Evolutionary conservation across 306 rosid species (phyloP), one percentile per base, ranked within the genome.

Genomic region (Cucumis cinereus): DNA sequence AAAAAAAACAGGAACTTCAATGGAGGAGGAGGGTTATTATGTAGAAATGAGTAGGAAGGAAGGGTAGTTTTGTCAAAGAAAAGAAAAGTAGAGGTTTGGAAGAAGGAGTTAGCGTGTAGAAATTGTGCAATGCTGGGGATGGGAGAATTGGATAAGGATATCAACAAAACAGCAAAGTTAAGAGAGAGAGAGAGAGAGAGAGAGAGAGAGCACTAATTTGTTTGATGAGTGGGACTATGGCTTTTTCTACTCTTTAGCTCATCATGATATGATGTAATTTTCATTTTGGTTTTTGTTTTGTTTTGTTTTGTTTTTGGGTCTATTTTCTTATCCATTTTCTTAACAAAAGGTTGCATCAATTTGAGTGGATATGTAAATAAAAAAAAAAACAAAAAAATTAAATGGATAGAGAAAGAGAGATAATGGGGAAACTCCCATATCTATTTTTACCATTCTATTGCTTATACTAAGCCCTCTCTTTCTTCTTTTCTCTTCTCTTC

Each of bases 91-190:
- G 83, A 88, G 89, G 77, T 67, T 70, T 74, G 79, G 77, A 77
- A 77, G 47, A 84, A 86, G 84, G 89, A 84, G 80, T 81, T 93
- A 71, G 92, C 94, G 97, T 91, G 96, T 86, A 50, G 85, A 85
- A 87, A 76, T 90, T 91, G 97, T 82, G 26, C 38, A 85, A 17
- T 57, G 73, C 80, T 82, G 16, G 77, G 83, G 73, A 73, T 58
- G 76, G 33, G 53, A 30, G 52, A 66, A 88, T 79, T 55, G 82
- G 90, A 89, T 81, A 77, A 87, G 92, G 85, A 89, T 86, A 91
- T 86, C 85, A 87, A 91, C 90, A 67, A 74, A 79, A 62, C 58
- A 53, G 75, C 79, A 88, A 88, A 84, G 87, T 77, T 77, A 45
- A 30, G 35, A 30, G 35, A 30, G 35, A 30, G 79, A 28, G 30